Percentiles rank a stretch among this genome's conserved stretches.
Conservation (phyloP, 192 early-diverging fungal genomes). For the Linnemannia exigua region DNA sequence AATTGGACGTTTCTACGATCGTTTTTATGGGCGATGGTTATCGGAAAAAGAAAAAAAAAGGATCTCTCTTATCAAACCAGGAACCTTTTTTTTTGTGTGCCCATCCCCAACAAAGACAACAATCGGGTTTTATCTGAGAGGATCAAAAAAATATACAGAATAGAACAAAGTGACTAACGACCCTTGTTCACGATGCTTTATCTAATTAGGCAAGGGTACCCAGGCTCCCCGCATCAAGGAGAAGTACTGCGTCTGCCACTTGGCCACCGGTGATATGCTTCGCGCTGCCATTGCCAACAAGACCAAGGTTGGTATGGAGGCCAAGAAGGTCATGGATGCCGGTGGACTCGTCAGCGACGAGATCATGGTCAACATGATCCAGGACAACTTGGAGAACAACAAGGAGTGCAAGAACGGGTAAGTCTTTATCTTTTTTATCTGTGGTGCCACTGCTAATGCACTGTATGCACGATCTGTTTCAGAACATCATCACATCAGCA, state of each 20-base stretch:
- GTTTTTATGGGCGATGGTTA: background rate
- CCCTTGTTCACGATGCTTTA: background rate
- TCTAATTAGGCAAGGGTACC: constrained; percentile 83
- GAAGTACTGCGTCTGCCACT: constrained; percentile 95
- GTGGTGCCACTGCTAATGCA: background rate
- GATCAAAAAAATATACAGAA: background rate
- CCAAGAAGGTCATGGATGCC: constrained; percentile 99
- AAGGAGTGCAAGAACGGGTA: constrained; percentile 95
- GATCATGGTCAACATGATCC: constrained; percentile 97
- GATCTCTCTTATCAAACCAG: background rate
- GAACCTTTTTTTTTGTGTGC: background rate
- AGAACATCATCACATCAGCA: background rate
- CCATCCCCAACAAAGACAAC: constrained; percentile 1
- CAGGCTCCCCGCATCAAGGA: constrained; percentile 98
- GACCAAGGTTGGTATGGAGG: constrained; percentile 92
- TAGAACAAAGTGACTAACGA: background rate
- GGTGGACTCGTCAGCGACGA: constrained; percentile 98
- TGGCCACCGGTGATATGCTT: constrained; percentile 99
- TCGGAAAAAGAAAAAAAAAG: background rate
- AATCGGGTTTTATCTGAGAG: background rate
- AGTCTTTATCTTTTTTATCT: constrained; percentile 17
- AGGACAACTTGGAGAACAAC: constrained; percentile 96
- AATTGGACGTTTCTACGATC: background rate
- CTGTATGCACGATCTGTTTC: background rate
- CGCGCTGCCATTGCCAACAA: constrained; percentile 95